A percentile compares a stretch with the other conserved stretches of the same genome.
Evolutionary conservation across 257 asterid species (phyloP).

Genomic region (Solanum rostratum): DNA sequence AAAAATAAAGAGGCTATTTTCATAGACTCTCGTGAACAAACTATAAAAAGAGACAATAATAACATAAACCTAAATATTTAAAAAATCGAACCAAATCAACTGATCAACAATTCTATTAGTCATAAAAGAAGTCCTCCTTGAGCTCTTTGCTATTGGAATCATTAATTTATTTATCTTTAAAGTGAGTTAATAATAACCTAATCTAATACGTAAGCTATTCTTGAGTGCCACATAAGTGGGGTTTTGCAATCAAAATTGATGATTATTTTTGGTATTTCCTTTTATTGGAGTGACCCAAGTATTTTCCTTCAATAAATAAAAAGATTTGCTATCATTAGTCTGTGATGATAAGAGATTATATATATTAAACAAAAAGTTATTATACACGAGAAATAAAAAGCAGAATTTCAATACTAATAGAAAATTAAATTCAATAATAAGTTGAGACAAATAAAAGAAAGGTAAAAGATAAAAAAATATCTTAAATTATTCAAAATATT

Average conservation of each 20-base stretch:
- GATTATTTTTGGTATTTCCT: slow-evolving; percentile 1
- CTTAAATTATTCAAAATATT: too few relatives aligned
- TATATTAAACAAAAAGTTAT: neutral
- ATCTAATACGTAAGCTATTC: neutral
- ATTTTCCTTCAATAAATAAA: neutral
- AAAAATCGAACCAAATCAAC: neutral
- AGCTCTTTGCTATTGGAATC: slow-evolving; percentile 3
- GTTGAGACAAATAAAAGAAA: neutral
- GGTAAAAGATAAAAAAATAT: too few relatives aligned
- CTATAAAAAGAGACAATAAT: too few relatives aligned
- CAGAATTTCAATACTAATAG: neutral
- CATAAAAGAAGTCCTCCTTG: neutral
- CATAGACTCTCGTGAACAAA: too few relatives aligned
- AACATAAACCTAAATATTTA: neutral
- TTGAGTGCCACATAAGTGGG: slow-evolving; percentile 3
- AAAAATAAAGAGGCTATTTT: too few relatives aligned
- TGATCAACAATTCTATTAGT: neutral
- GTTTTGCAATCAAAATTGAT: slow-evolving; percentile 4
- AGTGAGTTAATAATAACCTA: neutral
- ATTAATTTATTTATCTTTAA: neutral
- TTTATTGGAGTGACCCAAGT: neutral
- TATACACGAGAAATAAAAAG: neutral
- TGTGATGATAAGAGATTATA: neutral
- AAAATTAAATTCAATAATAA: neutral
- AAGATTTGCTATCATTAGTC: neutral